Conservation (phyloP, 2,329 filamentous ascomycete species). For the Orbilia javanica region DNA sequence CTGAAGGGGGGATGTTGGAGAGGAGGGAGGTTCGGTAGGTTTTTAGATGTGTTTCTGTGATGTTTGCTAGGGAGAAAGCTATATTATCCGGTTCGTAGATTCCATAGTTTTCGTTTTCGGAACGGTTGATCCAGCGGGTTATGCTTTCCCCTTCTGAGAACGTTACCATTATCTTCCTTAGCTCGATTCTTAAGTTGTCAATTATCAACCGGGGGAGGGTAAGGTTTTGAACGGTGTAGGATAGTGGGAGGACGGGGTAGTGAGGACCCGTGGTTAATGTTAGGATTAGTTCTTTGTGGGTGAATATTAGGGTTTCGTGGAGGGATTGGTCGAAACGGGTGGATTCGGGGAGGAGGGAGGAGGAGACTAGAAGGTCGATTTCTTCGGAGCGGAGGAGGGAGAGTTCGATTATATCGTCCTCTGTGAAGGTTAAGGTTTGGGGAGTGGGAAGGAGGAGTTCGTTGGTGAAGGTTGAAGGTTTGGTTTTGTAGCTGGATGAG, state of each 20-base stretch:
- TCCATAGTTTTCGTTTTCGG: constrained; percentile 45
- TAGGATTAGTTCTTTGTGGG: constrained; percentile 57
- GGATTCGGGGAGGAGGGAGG: constrained; percentile 27
- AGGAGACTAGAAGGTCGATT: constrained; percentile 56
- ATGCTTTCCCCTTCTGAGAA: constrained; percentile 39
- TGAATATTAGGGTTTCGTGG: constrained; percentile 47
- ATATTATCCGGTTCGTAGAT: constrained; percentile 47
- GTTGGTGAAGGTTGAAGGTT: constrained; percentile 23
- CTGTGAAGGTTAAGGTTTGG: constrained; percentile 36
- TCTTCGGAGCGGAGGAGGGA: constrained; percentile 57
- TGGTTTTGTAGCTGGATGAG: too few species aligned
- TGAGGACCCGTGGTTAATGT: constrained; percentile 57
- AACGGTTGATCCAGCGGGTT: constrained; percentile 32
- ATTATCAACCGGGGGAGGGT: constrained; percentile 54
- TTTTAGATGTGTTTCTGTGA: constrained; percentile 45
- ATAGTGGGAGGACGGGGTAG: constrained; percentile 59
- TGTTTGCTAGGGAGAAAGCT: constrained; percentile 46
- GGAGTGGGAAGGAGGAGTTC: constrained; percentile 24
- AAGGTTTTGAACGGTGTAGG: constrained; percentile 57
- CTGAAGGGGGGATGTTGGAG: neutral
- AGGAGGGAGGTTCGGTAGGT: constrained; percentile 34
- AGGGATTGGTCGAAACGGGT: constrained; percentile 55
- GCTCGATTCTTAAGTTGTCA: constrained; percentile 46
- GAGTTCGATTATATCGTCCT: constrained; percentile 59
- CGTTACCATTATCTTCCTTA: constrained; percentile 48